Evolutionary conservation across 805 yeast species (phyloP).

Genomic region (Ogataea neopini): DNA sequence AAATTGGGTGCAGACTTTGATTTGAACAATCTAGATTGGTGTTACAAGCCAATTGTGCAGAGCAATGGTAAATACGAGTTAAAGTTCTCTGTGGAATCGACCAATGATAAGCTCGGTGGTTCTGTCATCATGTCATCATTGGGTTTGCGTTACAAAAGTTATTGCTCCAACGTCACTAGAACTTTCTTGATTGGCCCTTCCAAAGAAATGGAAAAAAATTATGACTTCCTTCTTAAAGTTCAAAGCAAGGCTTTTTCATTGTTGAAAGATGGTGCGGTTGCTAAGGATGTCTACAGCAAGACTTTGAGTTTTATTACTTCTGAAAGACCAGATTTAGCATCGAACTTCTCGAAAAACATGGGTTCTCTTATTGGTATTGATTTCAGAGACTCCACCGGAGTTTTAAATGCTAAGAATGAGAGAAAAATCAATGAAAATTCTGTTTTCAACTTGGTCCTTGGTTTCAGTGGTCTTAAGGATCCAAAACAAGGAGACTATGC

Average conservation of each 20-base stretch:
- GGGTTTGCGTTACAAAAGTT: slow-evolving; percentile 84
- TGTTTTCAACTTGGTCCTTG: slow-evolving; percentile 72
- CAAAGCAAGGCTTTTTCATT: slow-evolving; percentile 64
- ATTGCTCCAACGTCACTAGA: slow-evolving; percentile 85
- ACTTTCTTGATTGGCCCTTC: slow-evolving; percentile 91
- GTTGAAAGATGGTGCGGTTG: slow-evolving; percentile 66
- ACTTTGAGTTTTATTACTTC: slow-evolving; percentile 59
- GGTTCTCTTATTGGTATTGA: slow-evolving; percentile 92
- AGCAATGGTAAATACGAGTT: slow-evolving; percentile 85
- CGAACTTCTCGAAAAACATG: slow-evolving; percentile 69
- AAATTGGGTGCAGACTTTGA: slow-evolving; percentile 71
- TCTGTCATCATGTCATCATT: slow-evolving; percentile 83
- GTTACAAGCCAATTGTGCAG: slow-evolving; percentile 87
- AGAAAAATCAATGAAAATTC: slow-evolving; percentile 69
- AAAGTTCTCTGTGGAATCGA: slow-evolving; percentile 79
- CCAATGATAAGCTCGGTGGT: slow-evolving; percentile 60
- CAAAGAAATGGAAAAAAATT: slow-evolving; percentile 71
- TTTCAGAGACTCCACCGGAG: slow-evolving; percentile 75
- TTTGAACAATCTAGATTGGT: slow-evolving; percentile 82
- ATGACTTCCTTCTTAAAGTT: slow-evolving; percentile 69
- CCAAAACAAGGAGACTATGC: slow-evolving; percentile 62
- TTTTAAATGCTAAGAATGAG: slow-evolving; percentile 72
- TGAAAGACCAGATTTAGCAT: slow-evolving; percentile 64
- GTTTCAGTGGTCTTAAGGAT: slow-evolving; percentile 64
- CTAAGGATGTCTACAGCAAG: slow-evolving; percentile 66